These are phyloP conservation scores for Ambrosiella cleistominuta DNA, from an alignment of 2,329 filamentous ascomycete species.

Conservation along the genomic window DNA sequence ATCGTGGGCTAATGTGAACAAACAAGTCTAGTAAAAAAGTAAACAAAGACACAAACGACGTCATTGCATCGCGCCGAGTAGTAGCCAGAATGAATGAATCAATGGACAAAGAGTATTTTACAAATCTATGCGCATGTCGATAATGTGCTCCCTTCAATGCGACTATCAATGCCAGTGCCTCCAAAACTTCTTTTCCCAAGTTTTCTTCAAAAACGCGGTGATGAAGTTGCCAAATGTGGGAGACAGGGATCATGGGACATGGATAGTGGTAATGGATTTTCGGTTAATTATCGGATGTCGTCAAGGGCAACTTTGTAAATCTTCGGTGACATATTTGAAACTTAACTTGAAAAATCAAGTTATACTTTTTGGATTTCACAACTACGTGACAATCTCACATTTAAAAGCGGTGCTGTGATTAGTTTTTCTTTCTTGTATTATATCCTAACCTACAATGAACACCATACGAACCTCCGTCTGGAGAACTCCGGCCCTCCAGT, in stretches of 20 bases:
- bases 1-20: not conserved
- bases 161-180: too few species aligned
- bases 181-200: too few species aligned
- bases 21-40: not conserved
- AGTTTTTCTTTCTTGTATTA: not conserved
- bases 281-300: constrained; percentile 23
- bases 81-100: not conserved
- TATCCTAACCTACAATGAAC: not conserved
- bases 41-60: not conserved
- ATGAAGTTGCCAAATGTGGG: not conserved
- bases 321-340: not conserved
- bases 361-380: too few species aligned
- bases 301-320: constrained; percentile 20
- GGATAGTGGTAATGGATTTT: not conserved
- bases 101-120: not conserved
- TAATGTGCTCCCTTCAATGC: not conserved
- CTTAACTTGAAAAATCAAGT: too few species aligned
- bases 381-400: too few species aligned
- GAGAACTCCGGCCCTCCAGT: not conserved
- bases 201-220: constrained; percentile 1
- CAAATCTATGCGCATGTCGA: not conserved
- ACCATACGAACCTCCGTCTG: not conserved
- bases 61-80: not conserved
- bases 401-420: not conserved
- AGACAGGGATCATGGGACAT: not conserved